phyloP scores from a whole-genome alignment of 805 yeast genomes.

The Nakazawaea molendinolei region DNA sequence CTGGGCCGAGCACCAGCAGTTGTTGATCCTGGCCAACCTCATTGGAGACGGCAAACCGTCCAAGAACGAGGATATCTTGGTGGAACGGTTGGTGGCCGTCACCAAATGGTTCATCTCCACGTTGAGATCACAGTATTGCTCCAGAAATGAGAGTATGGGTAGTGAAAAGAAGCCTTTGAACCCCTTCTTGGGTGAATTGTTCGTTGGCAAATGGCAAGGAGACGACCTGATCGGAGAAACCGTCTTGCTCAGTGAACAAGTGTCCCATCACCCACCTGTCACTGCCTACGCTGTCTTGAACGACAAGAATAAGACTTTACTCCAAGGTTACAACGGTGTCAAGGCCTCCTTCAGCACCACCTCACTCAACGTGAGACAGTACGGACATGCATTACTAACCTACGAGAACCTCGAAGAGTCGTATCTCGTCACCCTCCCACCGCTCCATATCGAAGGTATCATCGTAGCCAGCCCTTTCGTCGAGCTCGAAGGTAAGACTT shows the following conservation, averaged over 20 bases:
- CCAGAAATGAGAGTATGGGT: conserved; percentile 89
- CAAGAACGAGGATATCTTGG: conserved; percentile 41
- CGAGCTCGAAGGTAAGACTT: conserved; percentile 86
- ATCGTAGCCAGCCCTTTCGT: conserved; percentile 89
- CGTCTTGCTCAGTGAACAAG: conserved; percentile 79
- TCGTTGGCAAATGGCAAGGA: conserved; percentile 83
- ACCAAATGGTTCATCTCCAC: conserved; percentile 89
- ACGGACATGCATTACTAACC: conserved; percentile 79
- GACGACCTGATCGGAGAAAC: conserved; percentile 64
- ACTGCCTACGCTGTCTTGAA: conserved; percentile 87
- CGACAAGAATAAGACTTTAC: conserved; percentile 55
- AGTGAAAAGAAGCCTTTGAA: conserved; percentile 95
- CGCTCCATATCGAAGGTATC: conserved; percentile 91
- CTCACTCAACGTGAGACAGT: conserved; percentile 81
- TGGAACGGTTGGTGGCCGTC: conserved; percentile 72
- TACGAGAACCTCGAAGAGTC: conserved; percentile 56
- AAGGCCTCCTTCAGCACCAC: conserved; percentile 75
- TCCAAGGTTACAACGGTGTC: conserved; percentile 88
- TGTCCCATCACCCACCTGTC: conserved; percentile 95
- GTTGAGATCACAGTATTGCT: conserved; percentile 86
- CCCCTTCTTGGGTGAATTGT: conserved; percentile 93
- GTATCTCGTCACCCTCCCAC: conserved; percentile 84
- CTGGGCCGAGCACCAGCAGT: conserved; percentile 91
- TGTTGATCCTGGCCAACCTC: conserved; percentile 66
- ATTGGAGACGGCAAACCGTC: conserved; percentile 31